These are phyloP conservation scores for Phytophthora sojae DNA, from an alignment of 352 stramenopile species.

Conservation along the genomic window DNA sequence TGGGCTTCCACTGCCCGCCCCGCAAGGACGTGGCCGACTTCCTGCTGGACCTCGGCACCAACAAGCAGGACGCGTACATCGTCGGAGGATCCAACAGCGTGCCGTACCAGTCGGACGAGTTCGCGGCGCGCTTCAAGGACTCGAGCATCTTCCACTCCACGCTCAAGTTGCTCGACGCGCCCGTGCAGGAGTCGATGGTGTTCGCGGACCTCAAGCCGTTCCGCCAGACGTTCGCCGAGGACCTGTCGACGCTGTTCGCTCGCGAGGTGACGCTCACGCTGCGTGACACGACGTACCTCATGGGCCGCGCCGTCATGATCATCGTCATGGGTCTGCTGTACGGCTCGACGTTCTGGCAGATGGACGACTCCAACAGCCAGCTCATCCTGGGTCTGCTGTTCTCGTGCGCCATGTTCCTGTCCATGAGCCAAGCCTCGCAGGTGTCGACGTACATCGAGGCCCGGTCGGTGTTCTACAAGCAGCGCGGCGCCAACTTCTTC, in stretches of 20 bases:
- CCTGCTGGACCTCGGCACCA: conserved; percentile 30
- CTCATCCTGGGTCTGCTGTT: conserved; percentile 89
- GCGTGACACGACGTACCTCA: conserved; percentile 62
- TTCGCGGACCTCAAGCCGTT: conserved; percentile 40
- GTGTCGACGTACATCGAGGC: conserved; percentile 82
- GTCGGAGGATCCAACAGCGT: conserved; percentile 14
- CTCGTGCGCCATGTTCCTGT: conserved; percentile 87
- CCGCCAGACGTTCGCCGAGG: conserved; percentile 54
- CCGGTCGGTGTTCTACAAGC: conserved; percentile 89
- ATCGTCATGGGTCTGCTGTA: conserved; percentile 73
- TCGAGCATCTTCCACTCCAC: conserved; percentile 63
- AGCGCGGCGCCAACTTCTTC: conserved; percentile 90
- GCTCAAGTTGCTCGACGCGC: conserved; percentile 41
- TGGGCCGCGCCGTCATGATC: conserved; percentile 58
- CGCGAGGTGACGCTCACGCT: conserved; percentile 76
- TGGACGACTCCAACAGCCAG: conserved; percentile 61
- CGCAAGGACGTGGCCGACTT: too few species aligned
- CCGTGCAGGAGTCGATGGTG: conserved; percentile 36
- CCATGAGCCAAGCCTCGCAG: conserved; percentile 80
- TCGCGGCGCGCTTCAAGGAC: conserved; percentile 49
- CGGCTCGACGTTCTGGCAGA: conserved; percentile 72
- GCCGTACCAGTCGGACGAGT: conserved; percentile 45
- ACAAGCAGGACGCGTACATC: conserved; percentile 29
- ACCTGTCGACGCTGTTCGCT: conserved; percentile 45
- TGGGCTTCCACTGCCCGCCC: conserved; percentile 53